Evolutionary conservation across 768 basidiomycete genomes (phyloP).

Genomic region (button mushroom (Agaricus bisporus)): DNA sequence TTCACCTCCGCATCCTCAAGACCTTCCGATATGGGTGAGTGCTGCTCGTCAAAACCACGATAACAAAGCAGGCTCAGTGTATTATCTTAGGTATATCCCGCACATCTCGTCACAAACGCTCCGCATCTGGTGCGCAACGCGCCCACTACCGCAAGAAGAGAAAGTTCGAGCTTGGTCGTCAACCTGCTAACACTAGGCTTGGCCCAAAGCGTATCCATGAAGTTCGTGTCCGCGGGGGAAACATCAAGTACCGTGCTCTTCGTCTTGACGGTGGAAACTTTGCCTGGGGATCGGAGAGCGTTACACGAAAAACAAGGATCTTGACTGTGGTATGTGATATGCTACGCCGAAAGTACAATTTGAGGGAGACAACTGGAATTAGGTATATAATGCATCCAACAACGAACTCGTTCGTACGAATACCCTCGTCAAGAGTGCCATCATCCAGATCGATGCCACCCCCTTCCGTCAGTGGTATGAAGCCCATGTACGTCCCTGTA

Average conservation of each 20-base stretch:
- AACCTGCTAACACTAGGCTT: slow-evolving; percentile 95
- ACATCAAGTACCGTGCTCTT: slow-evolving; percentile 91
- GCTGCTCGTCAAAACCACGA: slow-evolving; percentile 22
- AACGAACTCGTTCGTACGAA: slow-evolving; percentile 99
- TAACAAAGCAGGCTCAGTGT: slow-evolving; percentile 11
- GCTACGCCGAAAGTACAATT: background rate
- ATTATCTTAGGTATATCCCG: slow-evolving; percentile 82
- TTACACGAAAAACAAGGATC: slow-evolving; percentile 93
- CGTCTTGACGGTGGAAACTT: slow-evolving; percentile 97
- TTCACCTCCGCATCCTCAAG: slow-evolving; percentile 58
- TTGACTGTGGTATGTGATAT: slow-evolving; percentile 82
- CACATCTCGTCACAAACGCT: slow-evolving; percentile 95
- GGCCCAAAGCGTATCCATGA: slow-evolving; percentile 93
- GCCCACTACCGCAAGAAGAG: slow-evolving; percentile 99
- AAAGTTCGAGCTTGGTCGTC: slow-evolving; percentile 99
- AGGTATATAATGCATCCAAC: slow-evolving; percentile 99
- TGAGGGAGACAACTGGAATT: slow-evolving; percentile 1
- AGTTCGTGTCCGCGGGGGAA: slow-evolving; percentile 94
- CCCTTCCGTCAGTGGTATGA: slow-evolving; percentile 99
- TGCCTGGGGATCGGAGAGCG: slow-evolving; percentile 95
- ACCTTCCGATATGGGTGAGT: slow-evolving; percentile 73
- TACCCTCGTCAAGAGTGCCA: slow-evolving; percentile 94
- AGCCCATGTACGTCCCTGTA: slow-evolving; percentile 68
- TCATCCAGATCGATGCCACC: slow-evolving; percentile 97
- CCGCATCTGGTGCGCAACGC: slow-evolving; percentile 86